These are phyloP conservation scores for Fraxinus cuspidata DNA, from an alignment of 257 asterid species.

Conservation along the genomic window DNA sequence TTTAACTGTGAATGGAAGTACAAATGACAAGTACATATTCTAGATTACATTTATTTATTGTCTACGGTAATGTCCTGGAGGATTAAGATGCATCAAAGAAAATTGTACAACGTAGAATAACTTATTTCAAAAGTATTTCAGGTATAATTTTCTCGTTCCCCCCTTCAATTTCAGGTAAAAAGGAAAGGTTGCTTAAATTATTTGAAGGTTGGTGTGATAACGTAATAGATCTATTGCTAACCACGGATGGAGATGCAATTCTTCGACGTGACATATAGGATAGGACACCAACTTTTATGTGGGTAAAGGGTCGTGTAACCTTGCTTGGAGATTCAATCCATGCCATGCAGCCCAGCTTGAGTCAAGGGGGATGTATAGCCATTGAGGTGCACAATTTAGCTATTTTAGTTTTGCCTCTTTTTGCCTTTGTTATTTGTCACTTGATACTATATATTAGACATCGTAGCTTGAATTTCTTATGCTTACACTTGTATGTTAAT, in stretches of 20 bases:
- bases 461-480: background rate
- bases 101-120: background rate
- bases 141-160: background rate
- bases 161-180: conserved; percentile 56
- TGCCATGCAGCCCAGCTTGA: conserved; percentile 99
- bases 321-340: conserved; percentile 96
- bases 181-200: conserved; percentile 69
- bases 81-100: background rate
- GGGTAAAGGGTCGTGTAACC: conserved; percentile 97
- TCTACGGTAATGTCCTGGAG: background rate
- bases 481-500: background rate
- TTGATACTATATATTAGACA: background rate
- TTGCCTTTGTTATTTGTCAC: too few species aligned
- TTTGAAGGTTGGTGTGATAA: conserved; percentile 95
- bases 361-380: conserved; percentile 99
- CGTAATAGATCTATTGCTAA: conserved; percentile 71
- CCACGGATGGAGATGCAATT: conserved; percentile 88
- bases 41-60: background rate
- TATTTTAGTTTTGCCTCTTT: background rate
- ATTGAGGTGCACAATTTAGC: conserved; percentile 61
- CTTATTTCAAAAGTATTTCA: background rate
- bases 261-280: conserved; percentile 97
- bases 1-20: too few species aligned
- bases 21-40: background rate
- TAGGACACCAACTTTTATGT: conserved; percentile 61